Conservation (phyloP, 306 rosid genomes). For the Hylodesmum podocarpum region DNA sequence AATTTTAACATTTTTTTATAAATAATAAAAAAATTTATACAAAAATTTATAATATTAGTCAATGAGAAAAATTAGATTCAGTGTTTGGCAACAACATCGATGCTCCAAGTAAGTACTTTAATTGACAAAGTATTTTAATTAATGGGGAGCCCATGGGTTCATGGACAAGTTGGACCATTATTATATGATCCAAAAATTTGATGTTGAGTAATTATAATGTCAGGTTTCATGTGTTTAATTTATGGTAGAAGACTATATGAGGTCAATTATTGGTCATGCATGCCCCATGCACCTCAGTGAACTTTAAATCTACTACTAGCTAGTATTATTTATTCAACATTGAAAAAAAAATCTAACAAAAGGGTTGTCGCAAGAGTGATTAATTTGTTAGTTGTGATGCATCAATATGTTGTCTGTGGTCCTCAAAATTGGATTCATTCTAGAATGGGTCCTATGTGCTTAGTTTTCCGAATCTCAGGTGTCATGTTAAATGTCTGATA, state of each 20-base stretch:
- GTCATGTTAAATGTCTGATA: not conserved
- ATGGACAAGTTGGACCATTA: slow-evolving; percentile 23
- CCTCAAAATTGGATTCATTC: not conserved
- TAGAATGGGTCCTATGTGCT: not conserved
- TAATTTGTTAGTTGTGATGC: not conserved
- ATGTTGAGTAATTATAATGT: not conserved
- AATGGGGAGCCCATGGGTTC: slow-evolving; percentile 21
- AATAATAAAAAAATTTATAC: not conserved
- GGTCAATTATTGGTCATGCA: not conserved
- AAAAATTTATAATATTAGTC: not conserved
- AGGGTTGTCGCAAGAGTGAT: not conserved
- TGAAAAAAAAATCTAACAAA: no score
- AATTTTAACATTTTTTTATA: not conserved
- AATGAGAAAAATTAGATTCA: no score
- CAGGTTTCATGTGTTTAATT: not conserved
- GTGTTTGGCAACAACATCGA: not conserved
- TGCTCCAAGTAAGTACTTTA: not conserved
- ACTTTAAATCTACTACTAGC: not conserved
- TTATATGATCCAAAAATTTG: not conserved
- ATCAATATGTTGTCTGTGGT: not conserved
- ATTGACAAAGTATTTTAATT: not conserved
- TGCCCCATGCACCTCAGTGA: not conserved
- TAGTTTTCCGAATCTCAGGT: not conserved
- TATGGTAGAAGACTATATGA: not conserved
- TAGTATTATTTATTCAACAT: not conserved